Percentiles rank a stretch among this genome's conserved stretches.
Conservation (phyloP, 164 flowering plant genomes). For the Magnolia kwangsiensis region DNA sequence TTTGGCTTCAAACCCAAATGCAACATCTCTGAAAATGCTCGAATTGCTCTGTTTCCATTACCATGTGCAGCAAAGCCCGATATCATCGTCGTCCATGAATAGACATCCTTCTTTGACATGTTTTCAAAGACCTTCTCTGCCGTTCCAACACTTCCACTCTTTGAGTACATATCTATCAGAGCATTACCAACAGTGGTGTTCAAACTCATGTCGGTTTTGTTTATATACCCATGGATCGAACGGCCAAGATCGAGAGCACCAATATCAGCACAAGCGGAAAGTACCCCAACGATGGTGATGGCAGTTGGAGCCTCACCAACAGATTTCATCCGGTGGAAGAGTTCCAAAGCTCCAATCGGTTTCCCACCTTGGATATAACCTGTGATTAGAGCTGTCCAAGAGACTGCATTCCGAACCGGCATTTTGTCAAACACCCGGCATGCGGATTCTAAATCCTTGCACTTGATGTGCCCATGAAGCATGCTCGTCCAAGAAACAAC, state of each 20-base stretch:
- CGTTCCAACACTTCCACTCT: conserved; percentile 33
- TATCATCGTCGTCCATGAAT: conserved; percentile 35
- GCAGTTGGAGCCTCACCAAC: conserved; percentile 26
- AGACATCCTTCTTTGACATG: conserved; percentile 25
- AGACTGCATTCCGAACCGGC: conserved; percentile 23
- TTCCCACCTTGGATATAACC: conserved; percentile 28
- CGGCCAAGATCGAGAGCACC: conserved; percentile 29
- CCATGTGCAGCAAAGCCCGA: conserved; percentile 38
- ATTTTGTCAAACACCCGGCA: conserved; percentile 20
- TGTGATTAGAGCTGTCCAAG: conserved; percentile 52
- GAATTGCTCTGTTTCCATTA: conserved; percentile 26
- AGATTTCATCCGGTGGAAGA: conserved; percentile 30
- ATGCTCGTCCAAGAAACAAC: conserved; percentile 52
- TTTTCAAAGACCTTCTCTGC: conserved; percentile 26
- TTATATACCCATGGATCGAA: conserved; percentile 23
- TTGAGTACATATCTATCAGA: conserved; percentile 35
- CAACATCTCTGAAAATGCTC: conserved; percentile 24
- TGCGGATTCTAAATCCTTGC: conserved; percentile 31
- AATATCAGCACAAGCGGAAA: conserved; percentile 28
- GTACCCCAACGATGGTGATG: conserved; percentile 29
- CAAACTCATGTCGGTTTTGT: conserved; percentile 19
- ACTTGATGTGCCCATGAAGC: conserved; percentile 37
- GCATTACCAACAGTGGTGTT: conserved; percentile 29
- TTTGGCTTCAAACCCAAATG: conserved; percentile 24
- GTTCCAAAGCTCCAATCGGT: conserved; percentile 27